phyloP scores from a whole-genome alignment of 352 stramenopile species.

The Phytophthora rubi region DNA sequence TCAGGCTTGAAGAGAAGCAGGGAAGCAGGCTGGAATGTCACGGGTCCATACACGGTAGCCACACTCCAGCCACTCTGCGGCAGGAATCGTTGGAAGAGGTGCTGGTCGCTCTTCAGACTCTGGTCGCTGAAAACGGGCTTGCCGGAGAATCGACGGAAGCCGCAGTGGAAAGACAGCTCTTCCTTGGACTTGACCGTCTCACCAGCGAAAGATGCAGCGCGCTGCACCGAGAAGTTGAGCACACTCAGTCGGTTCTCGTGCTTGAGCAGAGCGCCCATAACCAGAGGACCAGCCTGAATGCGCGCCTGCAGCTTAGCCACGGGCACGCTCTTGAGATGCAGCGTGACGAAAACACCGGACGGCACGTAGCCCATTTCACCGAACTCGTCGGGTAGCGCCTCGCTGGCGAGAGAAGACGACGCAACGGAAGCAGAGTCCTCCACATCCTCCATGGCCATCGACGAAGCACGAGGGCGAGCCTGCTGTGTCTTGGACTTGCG shows the following conservation, averaged over 20 bases:
- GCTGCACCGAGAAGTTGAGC: constrained; percentile 96
- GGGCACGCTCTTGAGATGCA: constrained; percentile 80
- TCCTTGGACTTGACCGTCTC: constrained; percentile 97
- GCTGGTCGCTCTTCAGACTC: constrained; percentile 99
- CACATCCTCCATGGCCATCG: constrained; percentile 83
- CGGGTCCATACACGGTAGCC: constrained; percentile 89
- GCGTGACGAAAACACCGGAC: constrained; percentile 94
- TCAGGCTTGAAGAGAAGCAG: constrained; percentile 93
- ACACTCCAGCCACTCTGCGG: constrained; percentile 92
- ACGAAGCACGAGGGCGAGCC: constrained; percentile 62
- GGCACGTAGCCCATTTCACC: constrained; percentile 88
- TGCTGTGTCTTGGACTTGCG: constrained; percentile 52
- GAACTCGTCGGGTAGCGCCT: constrained; percentile 53
- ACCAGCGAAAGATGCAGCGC: constrained; percentile 65
- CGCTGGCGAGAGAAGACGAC: constrained; percentile 32
- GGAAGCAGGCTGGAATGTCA: constrained; percentile 97
- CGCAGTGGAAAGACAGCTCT: constrained; percentile 95
- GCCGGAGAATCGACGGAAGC: constrained; percentile 94
- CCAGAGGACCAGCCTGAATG: constrained; percentile 62
- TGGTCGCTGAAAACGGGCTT: constrained; percentile 97
- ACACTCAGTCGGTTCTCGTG: constrained; percentile 99
- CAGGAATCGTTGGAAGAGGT: constrained; percentile 98
- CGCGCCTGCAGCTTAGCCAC: constrained; percentile 60
- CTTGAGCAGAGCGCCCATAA: constrained; percentile 91
- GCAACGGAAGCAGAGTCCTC: constrained; percentile 44